Conservation (phyloP, 352 stramenopile species). For the Globisporangium sylvaticum region DNA sequence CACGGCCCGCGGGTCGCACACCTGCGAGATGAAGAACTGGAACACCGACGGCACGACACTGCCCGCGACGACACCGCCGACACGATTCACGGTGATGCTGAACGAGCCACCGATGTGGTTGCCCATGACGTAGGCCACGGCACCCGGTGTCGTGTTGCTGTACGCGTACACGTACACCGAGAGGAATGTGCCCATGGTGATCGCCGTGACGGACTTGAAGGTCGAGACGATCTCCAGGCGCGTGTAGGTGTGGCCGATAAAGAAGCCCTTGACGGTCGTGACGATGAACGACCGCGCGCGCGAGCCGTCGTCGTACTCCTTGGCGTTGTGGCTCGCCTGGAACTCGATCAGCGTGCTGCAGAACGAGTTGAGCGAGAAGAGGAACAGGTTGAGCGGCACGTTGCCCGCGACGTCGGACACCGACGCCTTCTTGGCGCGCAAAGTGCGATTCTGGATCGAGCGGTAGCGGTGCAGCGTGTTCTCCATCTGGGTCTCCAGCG, state of each 20-base stretch:
- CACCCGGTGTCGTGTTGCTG: constrained; percentile 30
- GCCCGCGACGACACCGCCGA: constrained; percentile 41
- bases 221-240: constrained; percentile 27
- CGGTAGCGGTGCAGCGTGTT: constrained; percentile 34
- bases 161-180: constrained; percentile 45
- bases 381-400: constrained; percentile 48
- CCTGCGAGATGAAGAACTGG: constrained; percentile 47
- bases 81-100: constrained; percentile 46
- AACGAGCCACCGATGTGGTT: constrained; percentile 57
- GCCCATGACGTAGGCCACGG: constrained; percentile 48
- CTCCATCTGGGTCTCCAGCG: constrained; percentile 45
- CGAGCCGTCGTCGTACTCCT: constrained; percentile 23
- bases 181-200: constrained; percentile 33
- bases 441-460: constrained; percentile 32
- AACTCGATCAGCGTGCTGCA: constrained; percentile 43
- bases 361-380: constrained; percentile 50
- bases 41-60: constrained; percentile 48
- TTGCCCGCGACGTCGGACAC: constrained; percentile 39
- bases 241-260: constrained; percentile 28
- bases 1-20: constrained; percentile 22
- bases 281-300: constrained; percentile 19
- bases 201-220: constrained; percentile 31
- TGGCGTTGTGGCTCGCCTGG: constrained; percentile 31
- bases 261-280: constrained; percentile 25
- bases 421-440: constrained; percentile 23